Conservation (phyloP, 2,329 filamentous ascomycete species). For the Talaromyces sp. region DNA sequence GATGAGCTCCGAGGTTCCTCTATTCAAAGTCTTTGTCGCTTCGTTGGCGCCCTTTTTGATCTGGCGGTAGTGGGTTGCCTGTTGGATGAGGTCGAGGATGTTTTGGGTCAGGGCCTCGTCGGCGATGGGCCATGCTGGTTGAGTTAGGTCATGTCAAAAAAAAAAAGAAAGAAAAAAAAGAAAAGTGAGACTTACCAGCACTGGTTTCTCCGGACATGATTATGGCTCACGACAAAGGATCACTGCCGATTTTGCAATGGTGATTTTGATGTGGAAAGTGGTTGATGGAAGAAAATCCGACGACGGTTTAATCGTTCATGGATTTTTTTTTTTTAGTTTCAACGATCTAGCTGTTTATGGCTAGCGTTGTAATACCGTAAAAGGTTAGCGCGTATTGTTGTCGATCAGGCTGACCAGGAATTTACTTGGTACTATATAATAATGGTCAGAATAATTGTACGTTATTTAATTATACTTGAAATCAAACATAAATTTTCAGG, state of each 20-base stretch:
- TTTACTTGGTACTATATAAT: no score
- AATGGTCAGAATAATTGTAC: neutral
- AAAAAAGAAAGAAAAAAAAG: no score
- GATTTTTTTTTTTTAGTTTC: neutral
- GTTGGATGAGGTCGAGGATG: conserved; percentile 76
- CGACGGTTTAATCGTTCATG: neutral
- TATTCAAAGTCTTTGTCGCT: conserved; percentile 81
- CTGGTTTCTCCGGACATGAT: conserved; percentile 27
- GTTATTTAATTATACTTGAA: neutral
- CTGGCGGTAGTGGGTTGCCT: conserved; percentile 59
- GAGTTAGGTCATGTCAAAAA: neutral
- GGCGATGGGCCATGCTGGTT: conserved; percentile 63
- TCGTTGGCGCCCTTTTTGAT: conserved; percentile 88
- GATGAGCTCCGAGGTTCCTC: conserved; percentile 84
- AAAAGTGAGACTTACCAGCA: conserved; percentile 25
- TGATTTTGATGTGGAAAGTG: neutral
- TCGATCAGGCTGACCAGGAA: neutral
- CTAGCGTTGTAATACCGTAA: neutral
- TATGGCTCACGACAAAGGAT: conserved; percentile 34
- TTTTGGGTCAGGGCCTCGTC: conserved; percentile 71
- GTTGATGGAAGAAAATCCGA: neutral
- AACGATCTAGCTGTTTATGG: neutral
- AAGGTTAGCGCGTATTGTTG: neutral
- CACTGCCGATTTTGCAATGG: conserved; percentile 21
- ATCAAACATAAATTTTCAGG: neutral